Evolutionary conservation across 2,329 filamentous ascomycete species (phyloP), one percentile per base, ranked within the genome.

Genomic region (Drechslera avenae): DNA sequence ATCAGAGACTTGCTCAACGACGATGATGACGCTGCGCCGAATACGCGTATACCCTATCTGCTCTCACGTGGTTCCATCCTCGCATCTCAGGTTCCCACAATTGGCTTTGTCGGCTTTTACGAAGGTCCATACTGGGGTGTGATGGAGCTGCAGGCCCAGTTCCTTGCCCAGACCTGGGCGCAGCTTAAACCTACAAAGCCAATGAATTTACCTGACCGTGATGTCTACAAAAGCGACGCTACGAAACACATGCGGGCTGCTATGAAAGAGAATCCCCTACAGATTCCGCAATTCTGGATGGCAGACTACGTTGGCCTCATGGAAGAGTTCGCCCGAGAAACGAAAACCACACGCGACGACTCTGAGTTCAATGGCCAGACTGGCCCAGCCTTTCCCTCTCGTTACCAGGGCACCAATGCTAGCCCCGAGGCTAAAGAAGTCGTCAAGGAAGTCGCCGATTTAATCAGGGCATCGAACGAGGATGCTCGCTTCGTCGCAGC

Each of bases 71-170:
- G 89, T 57, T 83, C 83, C 1, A 86, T 86, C 12, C 77, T 86
- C 47, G 83, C 86, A 50, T 80, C 81, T 0, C 74, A 78, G 0
- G 71, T 91, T 0, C 81, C 86, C 0, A 82, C 82, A 5, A 74
- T 94, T 0, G 89, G 88, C 0, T 92, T 94, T 62, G 86, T 94
- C 1, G 90, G 90, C 0, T 91, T 91, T 72, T 95, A 95, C 66
- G 83, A 90, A 54, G 88, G 88, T 0, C 89, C 90, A 0, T 94
- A 90, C 69, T 95, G 90, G 90, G 88, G 88, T 1, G 85, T 91
- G 0, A 91, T 93, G 81, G 90, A 94, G 70, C 89, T 91, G 87
- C 90, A 95, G 73, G 86, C 90, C 2, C 82, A 87, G 1, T 81
- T 89, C 54, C 75, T 92, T 5, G 79, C 86, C 0, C 71, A 80